A percentile compares a stretch with the other conserved stretches of the same genome.
Conservation (phyloP, 1,284 basidiomycete genomes). For the Ustilago shanxiensis region DNA sequence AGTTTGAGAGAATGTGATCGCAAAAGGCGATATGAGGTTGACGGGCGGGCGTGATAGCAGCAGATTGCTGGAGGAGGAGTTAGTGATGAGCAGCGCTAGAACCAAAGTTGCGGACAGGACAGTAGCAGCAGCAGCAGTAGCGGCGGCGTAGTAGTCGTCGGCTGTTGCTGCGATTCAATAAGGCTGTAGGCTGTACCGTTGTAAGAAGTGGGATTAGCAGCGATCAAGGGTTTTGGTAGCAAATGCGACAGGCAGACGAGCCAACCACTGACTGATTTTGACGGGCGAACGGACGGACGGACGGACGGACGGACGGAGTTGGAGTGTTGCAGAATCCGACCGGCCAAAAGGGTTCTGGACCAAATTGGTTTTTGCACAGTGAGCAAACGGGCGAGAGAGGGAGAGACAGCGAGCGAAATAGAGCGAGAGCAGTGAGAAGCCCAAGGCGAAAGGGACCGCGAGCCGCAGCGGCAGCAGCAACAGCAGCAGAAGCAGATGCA, state of each 20-base stretch:
- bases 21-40: not conserved
- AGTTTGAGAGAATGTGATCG: not conserved
- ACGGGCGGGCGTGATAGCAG: not conserved
- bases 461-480: not conserved
- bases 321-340: not conserved
- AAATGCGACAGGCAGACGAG: not conserved
- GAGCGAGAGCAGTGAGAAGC: not conserved
- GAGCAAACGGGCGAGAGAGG: too few species aligned
- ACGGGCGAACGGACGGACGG: not conserved
- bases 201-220: not conserved
- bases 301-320: conserved; percentile 1
- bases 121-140: too few species aligned
- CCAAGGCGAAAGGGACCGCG: not conserved
- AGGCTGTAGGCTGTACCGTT: not conserved
- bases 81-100: not conserved
- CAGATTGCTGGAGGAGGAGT: not conserved
- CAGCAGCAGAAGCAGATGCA: too few species aligned
- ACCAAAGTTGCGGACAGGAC: not conserved
- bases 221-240: not conserved
- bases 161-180: not conserved
- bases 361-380: not conserved
- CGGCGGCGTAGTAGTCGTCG: too few species aligned
- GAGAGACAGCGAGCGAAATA: too few species aligned
- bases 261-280: not conserved
- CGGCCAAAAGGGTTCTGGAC: conserved; percentile 10